Base-by-base conservation (phyloP, 768 basidiomycete genomes). In the Rhodocollybia butyracea region DNA sequence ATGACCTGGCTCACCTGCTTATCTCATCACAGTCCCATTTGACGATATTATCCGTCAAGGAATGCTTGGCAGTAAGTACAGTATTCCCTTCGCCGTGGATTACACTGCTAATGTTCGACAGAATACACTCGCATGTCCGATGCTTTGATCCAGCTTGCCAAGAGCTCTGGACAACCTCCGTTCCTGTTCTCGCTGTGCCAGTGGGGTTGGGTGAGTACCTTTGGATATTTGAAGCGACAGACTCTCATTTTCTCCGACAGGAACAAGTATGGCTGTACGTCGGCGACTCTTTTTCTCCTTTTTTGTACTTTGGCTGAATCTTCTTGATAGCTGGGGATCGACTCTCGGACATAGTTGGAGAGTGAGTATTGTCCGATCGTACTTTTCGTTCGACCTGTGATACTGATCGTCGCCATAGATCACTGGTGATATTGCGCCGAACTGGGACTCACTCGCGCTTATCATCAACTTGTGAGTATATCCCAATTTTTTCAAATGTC, bases 311-410 rank as follows among this genome's bases (percentile, higher is more conserved):
- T 15, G 8, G 8, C n/a, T 30, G 51, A 19, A 15, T 15, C 8
- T 30, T 45, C 27, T 26, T 22, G 6, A 21, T 46, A 73, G 70
- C 50, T 85, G 86, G 85, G 83, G 78, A 6, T 76, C 70, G 47
- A 70, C 66, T n/a, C 67, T 80, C 38, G 84, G 84, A 0, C 86
- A 87, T 59, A 85, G 83, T 64, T 87, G 86, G 86, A 70, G 86
- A 68, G 84, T 83, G 61, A 46, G 76, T 54, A n/a, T 19, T 34
- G 55, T 19, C 0, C 5, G 22, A 46, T 3, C 19, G 2, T 21
- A 36, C 24, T 24, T 45, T 43, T 3, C 31, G 41, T 27, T 27
- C 19, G 29, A 55, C 46, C 57, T 56, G 57, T 48, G n/a, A 17
- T 4, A 46, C 8, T 10, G 42, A 8, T 17, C 45, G n/a, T 34